A percentile compares a stretch with the other conserved stretches of the same genome.
These are phyloP conservation scores for Mucor velutinosus DNA, from an alignment of 371 early-diverging fungal genomes.

Conservation along the genomic window DNA sequence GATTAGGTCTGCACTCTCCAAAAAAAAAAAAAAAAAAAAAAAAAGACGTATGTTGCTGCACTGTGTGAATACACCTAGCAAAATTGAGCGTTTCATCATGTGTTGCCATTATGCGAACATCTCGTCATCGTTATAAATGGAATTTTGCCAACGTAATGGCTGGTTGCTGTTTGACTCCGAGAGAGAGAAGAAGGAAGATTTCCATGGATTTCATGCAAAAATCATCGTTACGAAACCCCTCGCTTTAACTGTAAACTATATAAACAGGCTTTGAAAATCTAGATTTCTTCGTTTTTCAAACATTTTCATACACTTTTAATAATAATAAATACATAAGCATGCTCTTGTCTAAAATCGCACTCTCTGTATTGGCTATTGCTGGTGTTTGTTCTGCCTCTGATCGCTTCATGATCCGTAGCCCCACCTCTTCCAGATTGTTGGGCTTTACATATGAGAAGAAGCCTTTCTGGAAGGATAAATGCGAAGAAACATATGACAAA, in stretches of 20 bases:
- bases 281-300: no score
- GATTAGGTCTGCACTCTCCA: not conserved
- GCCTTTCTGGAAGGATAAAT: conserved; percentile 4
- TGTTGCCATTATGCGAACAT: not conserved
- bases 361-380: not conserved
- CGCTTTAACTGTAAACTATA: not conserved
- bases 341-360: not conserved
- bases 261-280: not conserved
- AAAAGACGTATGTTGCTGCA: no score
- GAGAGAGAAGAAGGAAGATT: not conserved
- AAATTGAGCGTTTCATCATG: not conserved
- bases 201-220: not conserved
- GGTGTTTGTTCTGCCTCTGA: conserved; percentile 8
- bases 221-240: not conserved
- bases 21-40: not conserved
- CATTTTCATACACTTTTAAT: no score
- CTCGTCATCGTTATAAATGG: not conserved
- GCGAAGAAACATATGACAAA: conserved; percentile 12
- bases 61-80: not conserved
- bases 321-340: not conserved
- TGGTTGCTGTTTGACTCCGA: not conserved
- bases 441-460: conserved; percentile 10
- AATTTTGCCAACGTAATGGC: not conserved
- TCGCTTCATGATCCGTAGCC: conserved; percentile 9
- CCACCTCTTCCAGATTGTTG: conserved; percentile 1